Base-by-base conservation (phyloP, 805 yeast genomes). In the Spathaspora gorwiae region DNA sequence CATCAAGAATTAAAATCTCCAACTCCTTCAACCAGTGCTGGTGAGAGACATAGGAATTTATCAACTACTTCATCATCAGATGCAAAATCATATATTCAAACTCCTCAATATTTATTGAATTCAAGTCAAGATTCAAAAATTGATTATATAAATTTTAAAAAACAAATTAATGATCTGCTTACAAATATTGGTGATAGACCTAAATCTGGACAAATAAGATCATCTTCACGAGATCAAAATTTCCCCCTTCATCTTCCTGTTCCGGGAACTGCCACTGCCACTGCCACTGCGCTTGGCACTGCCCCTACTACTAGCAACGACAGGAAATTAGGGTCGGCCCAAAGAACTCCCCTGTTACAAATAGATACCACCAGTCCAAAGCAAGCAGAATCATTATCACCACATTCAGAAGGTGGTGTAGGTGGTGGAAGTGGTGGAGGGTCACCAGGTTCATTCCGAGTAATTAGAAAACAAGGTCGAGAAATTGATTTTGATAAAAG, bases 401-500 rank as follows among this genome's bases (percentile, higher is more conserved):
- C 44, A 34, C n/a, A 24, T 10, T 30, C 35, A 24, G 42, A 35
- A 5, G 14, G 35, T 39, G n/a, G n/a, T n/a, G n/a, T n/a, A 19
- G 24, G 24, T 19, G 24, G 24, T 29, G 32, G 12, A n/a, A n/a
- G n/a, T 6, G 32, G 40, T 39, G 37, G 43, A 29, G 32, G 12
- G 5, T 40, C 43, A 7, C 14, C 8, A 6, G 54, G 76, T 36
- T 69, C 88, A 0, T 87, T 88, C 59, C 73, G 84, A 47, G 83
- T 88, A 1, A 75, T 88, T 7, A 66, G 90, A 30, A 77, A 79
- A 24, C 80, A 77, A n/a, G 79, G 76, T 11, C 70, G 76, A 31
- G 95, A 86, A 55, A 87, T 87, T 48, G 90, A 90, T 61, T 88
- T 88, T 57, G 94, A 88, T 54, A 80, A 84, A 53, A 72, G 89